phyloP scores from a whole-genome alignment of 1,284 basidiomycete genomes.

The Fomes fomentarius region DNA sequence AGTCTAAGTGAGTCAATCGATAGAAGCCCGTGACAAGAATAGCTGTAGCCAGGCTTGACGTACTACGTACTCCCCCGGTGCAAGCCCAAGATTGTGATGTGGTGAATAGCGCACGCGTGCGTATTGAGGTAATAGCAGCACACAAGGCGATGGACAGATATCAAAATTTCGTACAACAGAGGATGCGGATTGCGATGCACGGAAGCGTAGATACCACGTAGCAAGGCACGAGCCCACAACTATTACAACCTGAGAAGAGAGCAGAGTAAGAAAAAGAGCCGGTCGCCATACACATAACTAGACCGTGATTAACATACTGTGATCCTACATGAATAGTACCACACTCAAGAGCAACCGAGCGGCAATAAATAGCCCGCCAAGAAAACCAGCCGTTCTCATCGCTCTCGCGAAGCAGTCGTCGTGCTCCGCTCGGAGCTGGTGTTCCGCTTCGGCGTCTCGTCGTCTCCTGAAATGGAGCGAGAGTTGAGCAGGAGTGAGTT shows the following conservation, averaged over 20 bases:
- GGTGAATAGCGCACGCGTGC: neutral
- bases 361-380: conserved; percentile 8
- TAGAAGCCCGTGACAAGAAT: conserved; percentile 6
- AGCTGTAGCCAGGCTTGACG: neutral
- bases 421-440: conserved; percentile 27
- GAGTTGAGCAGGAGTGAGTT: conserved; percentile 46
- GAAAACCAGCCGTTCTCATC: conserved; percentile 9
- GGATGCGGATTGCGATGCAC: neutral
- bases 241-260: conserved; percentile 5
- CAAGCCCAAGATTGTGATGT: neutral
- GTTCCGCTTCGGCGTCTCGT: conserved; percentile 23
- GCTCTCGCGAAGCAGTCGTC: conserved; percentile 18
- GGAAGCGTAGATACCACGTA: neutral
- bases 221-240: neutral
- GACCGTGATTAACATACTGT: conserved; percentile 10
- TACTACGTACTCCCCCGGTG: neutral
- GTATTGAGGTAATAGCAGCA: neutral
- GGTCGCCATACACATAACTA: neutral
- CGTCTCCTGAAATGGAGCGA: conserved; percentile 9
- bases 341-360: neutral
- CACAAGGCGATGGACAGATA: neutral
- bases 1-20: conserved; percentile 10
- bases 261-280: conserved; percentile 1
- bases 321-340: conserved; percentile 16
- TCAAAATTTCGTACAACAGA: conserved; percentile 2